These are phyloP conservation scores for Phaeolepiota aurea DNA, from an alignment of 768 basidiomycete genomes.

Conservation along the genomic window DNA sequence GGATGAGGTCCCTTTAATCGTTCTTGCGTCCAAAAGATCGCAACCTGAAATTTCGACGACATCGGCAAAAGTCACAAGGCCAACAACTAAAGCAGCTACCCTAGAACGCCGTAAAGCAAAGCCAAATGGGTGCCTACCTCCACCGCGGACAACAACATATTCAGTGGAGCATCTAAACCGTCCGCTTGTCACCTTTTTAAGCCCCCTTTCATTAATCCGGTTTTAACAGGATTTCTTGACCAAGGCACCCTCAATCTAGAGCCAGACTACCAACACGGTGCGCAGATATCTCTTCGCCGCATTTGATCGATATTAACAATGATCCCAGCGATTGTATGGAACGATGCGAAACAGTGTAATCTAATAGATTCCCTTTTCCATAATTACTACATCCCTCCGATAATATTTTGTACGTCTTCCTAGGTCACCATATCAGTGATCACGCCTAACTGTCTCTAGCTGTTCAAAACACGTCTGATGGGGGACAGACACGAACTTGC, in stretches of 20 bases:
- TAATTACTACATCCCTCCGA: constrained; percentile 59
- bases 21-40: neutral
- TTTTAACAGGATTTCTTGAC: constrained; percentile 35
- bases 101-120: constrained; percentile 11
- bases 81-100: constrained; percentile 13
- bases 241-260: constrained; percentile 43
- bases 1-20: neutral
- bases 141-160: constrained; percentile 30
- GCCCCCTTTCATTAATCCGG: neutral
- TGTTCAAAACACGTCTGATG: constrained; percentile 27
- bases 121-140: constrained; percentile 20
- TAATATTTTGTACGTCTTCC: constrained; percentile 51
- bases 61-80: neutral
- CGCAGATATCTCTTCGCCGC: constrained; percentile 5
- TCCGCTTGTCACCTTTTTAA: constrained; percentile 1
- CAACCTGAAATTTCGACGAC: neutral
- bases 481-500: constrained; percentile 38
- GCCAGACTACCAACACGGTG: constrained; percentile 62
- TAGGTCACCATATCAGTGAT: too few species aligned
- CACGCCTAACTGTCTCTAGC: constrained; percentile 12
- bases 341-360: constrained; percentile 46
- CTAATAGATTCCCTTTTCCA: constrained; percentile 59
- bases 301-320: neutral
- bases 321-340: constrained; percentile 54
- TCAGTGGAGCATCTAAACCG: constrained; percentile 27